These are phyloP conservation scores for Cercospora sp. DNA, from an alignment of 2,329 filamentous ascomycete species.

Conservation along the genomic window DNA sequence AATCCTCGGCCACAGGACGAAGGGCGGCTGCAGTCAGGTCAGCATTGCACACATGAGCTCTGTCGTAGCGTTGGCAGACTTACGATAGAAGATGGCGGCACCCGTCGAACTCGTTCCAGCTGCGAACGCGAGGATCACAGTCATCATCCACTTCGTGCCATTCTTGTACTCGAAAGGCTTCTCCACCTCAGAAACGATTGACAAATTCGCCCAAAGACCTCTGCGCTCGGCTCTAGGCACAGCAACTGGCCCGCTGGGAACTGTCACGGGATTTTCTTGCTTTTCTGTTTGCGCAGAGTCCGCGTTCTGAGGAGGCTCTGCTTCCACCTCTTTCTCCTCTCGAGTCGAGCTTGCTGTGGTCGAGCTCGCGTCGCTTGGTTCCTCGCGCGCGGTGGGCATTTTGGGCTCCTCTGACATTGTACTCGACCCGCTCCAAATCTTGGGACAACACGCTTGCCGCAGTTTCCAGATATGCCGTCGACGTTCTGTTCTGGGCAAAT, in stretches of 20 bases:
- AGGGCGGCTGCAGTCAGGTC: conserved; percentile 49
- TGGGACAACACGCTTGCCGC: neutral
- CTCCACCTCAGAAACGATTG: neutral
- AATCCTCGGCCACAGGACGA: conserved; percentile 59
- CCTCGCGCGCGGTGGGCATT: neutral
- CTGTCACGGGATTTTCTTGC: neutral
- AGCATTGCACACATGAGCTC: neutral
- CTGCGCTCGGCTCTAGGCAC: neutral
- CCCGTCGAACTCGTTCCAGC: neutral
- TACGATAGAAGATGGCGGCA: neutral
- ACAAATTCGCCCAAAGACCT: neutral
- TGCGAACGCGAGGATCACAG: neutral
- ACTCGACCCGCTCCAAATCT: neutral
- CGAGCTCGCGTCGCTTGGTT: neutral
- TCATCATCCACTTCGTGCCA: neutral
- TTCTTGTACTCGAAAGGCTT: neutral
- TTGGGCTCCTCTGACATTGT: neutral
- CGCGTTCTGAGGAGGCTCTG: neutral
- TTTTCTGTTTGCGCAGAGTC: neutral
- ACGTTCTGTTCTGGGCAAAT: neutral
- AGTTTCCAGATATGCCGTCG: neutral
- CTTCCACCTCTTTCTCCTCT: neutral
- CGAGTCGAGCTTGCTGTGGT: neutral
- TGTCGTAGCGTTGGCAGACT: neutral
- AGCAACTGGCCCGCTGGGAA: neutral